Base-by-base conservation (phyloP, 768 basidiomycete genomes). In the Lyophyllum decastes region DNA sequence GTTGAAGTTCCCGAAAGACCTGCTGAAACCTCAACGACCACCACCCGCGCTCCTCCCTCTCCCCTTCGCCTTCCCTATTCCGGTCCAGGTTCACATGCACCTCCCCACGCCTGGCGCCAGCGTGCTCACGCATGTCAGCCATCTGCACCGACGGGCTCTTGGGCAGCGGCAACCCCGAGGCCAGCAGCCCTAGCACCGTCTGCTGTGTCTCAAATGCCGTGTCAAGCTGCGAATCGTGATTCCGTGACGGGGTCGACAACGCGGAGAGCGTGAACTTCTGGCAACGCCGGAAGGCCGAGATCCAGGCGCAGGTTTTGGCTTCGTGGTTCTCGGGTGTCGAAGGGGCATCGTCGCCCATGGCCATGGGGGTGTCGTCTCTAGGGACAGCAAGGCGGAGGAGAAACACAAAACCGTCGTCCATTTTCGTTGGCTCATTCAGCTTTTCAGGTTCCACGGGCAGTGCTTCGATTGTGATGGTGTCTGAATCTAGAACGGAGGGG, bases 101-200 rank as follows among this genome's bases (percentile, higher is more conserved):
- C n/a, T n/a, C n/a, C n/a, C n/a, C 35, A 4, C 35, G 16, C 35
- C 35, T 12, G 6, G 30, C 5, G 30, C 35, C 35, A 38, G 30
- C 16, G 14, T 12, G 9, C 35, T 7, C 11, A 21, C 50, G 50
- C 40, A 54, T 65, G 2, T 71, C 69, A 16, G 72, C 70, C 16
- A 86, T 62, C 61, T 85, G 85, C 52, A 84, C 74, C 0, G 89
- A 91, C 11, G 90, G 90, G 63, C 89, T 89, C 70, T 86, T 89
- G 12, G 89, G 89, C 2, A 90, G 63, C 3, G 89, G 88, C 40
- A 81, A 61, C 16, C 80, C 81, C 58, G 76, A 76, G 12, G 70
- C 67, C 41, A 79, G 64, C 26, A 80, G 62, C 25, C 74, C 74
- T 12, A 71, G 66, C 16, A 80, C 68, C 30, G 73, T 71, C 35